Base-by-base conservation (phyloP, 495 filamentous ascomycete species). In the Aspergillus cristatus region DNA sequence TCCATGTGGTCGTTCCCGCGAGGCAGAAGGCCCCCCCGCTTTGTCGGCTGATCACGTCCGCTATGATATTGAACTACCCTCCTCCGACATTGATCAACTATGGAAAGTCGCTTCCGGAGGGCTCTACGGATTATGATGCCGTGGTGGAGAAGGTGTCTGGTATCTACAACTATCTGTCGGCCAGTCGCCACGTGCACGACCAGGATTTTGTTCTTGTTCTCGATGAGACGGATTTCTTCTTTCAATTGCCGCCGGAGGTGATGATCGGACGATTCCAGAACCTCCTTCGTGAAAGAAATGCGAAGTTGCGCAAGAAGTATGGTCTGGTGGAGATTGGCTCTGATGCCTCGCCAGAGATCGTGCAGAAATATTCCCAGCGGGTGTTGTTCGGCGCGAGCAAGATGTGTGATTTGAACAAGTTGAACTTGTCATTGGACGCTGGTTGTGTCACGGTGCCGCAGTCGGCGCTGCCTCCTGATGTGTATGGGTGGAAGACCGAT, bases 371-470 rank as follows among this genome's bases (percentile, higher is more conserved):
- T 35, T 63, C 61, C 0, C 74, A 79, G 42, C 67, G 65, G 6
- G 70, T 81, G 11, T 40, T 83, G 2, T 83, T 80, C 43, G 74
- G 66, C 22, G 73, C 77, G 11, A 66, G 73, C 51, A 83, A 81
- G 55, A 46, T 59, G 14, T 81, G 78, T 40, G n/a, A n/a, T n/a
- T 8, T 24, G 20, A 4, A 24, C 4, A 68, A 62, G 35, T 59
- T 62, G 2, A 65, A 62, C 18, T 42, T 70, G 14, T 40, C 51
- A 4, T 47, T 54, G 6, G 63, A 73, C 35, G 56, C 71, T 8
- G 72, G 74, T 3, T 81, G 77, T 40, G 62, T 54, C 26, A 61
- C 70, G 16, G 65, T 76, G 0, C 78, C 79, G 0, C 50, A 71
- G 24, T 75, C 74, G 0, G 67, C 63, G 7, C 44, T 83, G 3